These are phyloP conservation scores for Bothia castanella DNA, from an alignment of 1,284 basidiomycete species.

Conservation along the genomic window DNA sequence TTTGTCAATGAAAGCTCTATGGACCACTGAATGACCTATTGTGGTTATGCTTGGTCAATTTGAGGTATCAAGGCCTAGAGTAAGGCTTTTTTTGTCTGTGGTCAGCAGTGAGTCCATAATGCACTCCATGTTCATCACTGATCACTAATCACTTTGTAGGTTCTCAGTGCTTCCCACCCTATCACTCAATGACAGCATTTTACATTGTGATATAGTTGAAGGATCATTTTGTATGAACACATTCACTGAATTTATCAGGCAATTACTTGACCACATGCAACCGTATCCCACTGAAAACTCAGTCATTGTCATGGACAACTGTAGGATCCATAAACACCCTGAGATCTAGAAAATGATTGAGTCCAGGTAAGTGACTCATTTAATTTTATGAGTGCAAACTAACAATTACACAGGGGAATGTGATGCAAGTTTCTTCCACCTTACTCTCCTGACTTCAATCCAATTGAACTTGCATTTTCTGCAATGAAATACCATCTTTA, in stretches of 20 bases:
- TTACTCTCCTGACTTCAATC: not conserved
- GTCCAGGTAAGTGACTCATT: not conserved
- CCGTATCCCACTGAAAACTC: constrained; percentile 1
- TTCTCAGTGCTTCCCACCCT: constrained; percentile 26
- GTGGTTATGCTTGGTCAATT: constrained; percentile 22
- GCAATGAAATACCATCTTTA: not conserved
- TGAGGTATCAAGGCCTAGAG: constrained; percentile 16
- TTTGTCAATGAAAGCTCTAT: constrained; percentile 19
- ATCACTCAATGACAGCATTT: constrained; percentile 25
- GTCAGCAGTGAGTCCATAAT: constrained; percentile 22
- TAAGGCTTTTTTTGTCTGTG: constrained; percentile 21
- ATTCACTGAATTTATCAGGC: constrained; percentile 24
- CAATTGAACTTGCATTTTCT: not conserved
- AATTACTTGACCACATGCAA: constrained; percentile 34
- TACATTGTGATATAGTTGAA: constrained; percentile 28
- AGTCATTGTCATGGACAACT: constrained; percentile 18
- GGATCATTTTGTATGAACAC: constrained; percentile 13
- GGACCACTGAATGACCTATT: constrained; percentile 9
- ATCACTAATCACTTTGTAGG: not conserved
- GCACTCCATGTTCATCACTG: not conserved
- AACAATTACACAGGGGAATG: not conserved
- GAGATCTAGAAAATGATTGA: constrained; percentile 3
- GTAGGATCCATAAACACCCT: constrained; percentile 7
- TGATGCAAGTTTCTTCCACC: not conserved
- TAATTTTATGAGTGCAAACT: not conserved